A percentile compares a stretch with the other conserved stretches of the same genome.
phyloP scores from a whole-genome alignment of 1,284 basidiomycete genomes.

The Pholiota adiposa region DNA sequence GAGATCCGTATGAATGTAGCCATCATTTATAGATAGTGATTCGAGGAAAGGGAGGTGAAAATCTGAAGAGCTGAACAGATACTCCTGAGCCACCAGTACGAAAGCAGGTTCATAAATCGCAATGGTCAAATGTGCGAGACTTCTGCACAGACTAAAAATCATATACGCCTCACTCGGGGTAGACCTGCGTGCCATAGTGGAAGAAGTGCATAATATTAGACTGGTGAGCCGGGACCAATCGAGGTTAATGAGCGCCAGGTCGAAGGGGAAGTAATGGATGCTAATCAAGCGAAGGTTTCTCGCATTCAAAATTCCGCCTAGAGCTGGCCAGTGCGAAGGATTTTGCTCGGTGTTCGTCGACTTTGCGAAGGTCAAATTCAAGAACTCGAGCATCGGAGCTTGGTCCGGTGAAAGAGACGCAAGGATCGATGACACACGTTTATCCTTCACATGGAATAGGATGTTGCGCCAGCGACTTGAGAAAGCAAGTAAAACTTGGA shows the following conservation, averaged over 20 bases:
- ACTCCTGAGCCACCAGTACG: too few relatives aligned
- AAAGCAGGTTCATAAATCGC: neutral
- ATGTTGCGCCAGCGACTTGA: conserved; percentile 12
- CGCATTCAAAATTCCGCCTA: conserved; percentile 3
- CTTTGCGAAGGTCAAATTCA: conserved; percentile 13
- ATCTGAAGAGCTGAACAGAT: neutral
- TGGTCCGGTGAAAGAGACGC: neutral
- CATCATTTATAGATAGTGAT: neutral
- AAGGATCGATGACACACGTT: neutral
- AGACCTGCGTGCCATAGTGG: neutral
- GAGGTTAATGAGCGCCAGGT: neutral
- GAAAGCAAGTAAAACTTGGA: conserved; percentile 9
- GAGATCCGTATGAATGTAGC: neutral
- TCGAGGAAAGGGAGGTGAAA: neutral
- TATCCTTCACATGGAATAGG: neutral
- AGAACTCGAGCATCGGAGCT: conserved; percentile 9
- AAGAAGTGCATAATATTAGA: neutral
- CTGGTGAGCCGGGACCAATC: neutral
- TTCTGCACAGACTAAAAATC: neutral
- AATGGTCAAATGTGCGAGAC: neutral
- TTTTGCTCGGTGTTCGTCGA: neutral
- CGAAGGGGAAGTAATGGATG: neutral
- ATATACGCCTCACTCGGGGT: neutral
- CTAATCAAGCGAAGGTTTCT: neutral
- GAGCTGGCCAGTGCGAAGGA: neutral